Percentiles rank a stretch among this genome's conserved stretches.
phyloP scores from a whole-genome alignment of 2,329 filamentous ascomycete genomes.

The Fusarium sp. region DNA sequence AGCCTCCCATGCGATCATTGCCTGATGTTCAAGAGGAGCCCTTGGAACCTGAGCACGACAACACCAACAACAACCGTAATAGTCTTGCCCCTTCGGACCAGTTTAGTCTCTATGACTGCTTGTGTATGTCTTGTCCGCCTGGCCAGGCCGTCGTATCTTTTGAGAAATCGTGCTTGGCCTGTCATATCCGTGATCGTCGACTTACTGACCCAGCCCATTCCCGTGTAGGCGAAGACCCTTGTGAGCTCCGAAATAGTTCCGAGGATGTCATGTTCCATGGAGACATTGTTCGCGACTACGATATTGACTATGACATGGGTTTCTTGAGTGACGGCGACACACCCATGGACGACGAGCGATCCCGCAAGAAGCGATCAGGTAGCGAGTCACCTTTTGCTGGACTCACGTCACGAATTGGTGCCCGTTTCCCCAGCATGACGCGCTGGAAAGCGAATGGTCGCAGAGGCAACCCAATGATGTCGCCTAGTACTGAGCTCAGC shows the following conservation, averaged over 20 bases:
- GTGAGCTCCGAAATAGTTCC: conserved; percentile 66
- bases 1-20: conserved; percentile 74
- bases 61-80: conserved; percentile 59
- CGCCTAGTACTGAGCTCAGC: conserved; percentile 83
- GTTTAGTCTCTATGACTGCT: conserved; percentile 72
- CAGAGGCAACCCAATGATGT: conserved; percentile 61
- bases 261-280: conserved; percentile 55
- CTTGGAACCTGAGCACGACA: conserved; percentile 72
- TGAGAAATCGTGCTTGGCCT: conserved; percentile 16
- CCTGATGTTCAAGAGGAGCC: conserved; percentile 90
- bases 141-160: conserved; percentile 13
- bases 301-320: conserved; percentile 74
- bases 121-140: conserved; percentile 71
- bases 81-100: conserved; percentile 57
- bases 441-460: conserved; percentile 64
- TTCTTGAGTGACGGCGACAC: conserved; percentile 76
- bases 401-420: conserved; percentile 74
- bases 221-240: conserved; percentile 70
- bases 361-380: conserved; percentile 68
- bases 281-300: conserved; percentile 58
- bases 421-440: conserved; percentile 67
- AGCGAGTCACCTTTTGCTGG: conserved; percentile 71
- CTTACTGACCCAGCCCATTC: conserved; percentile 31
- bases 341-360: conserved; percentile 58
- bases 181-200: conserved; percentile 17